Evolutionary conservation across 2,329 filamentous ascomycete species (phyloP).

Genomic region (Cucurbitaria berberidis): DNA sequence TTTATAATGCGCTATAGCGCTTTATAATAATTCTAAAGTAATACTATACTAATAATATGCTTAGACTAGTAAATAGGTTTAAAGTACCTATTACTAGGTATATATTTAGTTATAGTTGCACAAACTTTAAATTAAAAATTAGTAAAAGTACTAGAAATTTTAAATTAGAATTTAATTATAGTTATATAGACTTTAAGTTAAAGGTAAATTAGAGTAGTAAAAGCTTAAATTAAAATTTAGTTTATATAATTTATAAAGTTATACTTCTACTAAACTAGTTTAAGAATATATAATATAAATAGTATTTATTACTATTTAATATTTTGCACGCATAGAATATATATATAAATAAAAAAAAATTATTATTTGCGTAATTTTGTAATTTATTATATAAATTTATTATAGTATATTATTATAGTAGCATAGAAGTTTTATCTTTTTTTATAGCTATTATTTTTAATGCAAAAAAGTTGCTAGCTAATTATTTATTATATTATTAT

Average conservation of each 20-base stretch:
- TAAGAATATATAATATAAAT: not conserved
- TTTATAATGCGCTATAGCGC: too few species aligned
- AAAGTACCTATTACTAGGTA: too few species aligned
- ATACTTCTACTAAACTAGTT: not conserved
- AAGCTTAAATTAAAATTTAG: not conserved
- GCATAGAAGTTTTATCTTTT: too few species aligned
- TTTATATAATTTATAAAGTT: not conserved
- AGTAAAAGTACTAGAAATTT: not conserved
- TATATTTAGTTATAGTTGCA: not conserved
- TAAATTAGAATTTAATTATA: not conserved
- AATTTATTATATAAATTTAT: not conserved
- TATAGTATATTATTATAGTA: not conserved
- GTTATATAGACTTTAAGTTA: not conserved
- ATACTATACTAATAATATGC: too few species aligned
- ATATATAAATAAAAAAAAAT: too few species aligned
- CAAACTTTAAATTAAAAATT: not conserved
- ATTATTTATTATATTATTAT: not conserved
- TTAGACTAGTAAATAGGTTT: too few species aligned
- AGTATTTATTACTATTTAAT: not conserved
- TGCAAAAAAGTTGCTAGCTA: not conserved
- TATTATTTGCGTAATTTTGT: not conserved
- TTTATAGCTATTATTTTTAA: not conserved
- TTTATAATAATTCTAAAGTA: too few species aligned
- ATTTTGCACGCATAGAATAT: too few species aligned
- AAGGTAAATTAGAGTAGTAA: not conserved